Conservation (phyloP, 1,139 yeast genomes). For the Geotrichum fermentans region DNA sequence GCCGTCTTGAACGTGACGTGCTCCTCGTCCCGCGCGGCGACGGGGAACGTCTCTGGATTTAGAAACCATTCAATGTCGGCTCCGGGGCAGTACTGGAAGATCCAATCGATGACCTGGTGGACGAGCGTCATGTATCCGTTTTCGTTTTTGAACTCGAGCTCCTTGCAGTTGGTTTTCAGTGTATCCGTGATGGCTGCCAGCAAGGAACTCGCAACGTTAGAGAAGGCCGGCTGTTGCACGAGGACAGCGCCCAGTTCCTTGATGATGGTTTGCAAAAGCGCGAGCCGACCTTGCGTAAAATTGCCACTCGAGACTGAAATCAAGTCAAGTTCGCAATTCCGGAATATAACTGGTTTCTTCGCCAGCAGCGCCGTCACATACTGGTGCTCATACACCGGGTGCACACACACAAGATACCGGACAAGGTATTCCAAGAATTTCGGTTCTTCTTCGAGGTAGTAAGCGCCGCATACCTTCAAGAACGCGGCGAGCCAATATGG, state of each 20-base stretch:
- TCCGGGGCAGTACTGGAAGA: slow-evolving; percentile 6
- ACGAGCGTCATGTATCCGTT: slow-evolving; percentile 15
- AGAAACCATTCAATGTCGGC: slow-evolving; percentile 13
- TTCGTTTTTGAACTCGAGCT: slow-evolving; percentile 6
- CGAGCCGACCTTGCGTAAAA: slow-evolving; percentile 3
- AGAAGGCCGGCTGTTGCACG: not conserved
- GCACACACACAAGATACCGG: slow-evolving; percentile 10
- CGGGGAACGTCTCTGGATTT: slow-evolving; percentile 11
- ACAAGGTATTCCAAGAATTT: slow-evolving; percentile 5
- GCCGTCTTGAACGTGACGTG: slow-evolving; percentile 8
- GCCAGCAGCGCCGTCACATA: slow-evolving; percentile 11
- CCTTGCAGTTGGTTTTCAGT: slow-evolving; percentile 11
- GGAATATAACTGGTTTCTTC: slow-evolving; percentile 1
- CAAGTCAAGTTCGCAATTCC: not conserved
- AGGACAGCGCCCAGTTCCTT: slow-evolving; percentile 1
- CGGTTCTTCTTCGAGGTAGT: slow-evolving; percentile 11
- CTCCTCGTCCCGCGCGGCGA: slow-evolving; percentile 2
- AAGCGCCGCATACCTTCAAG: not conserved
- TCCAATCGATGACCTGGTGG: slow-evolving; percentile 10
- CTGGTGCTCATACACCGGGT: slow-evolving; percentile 7
- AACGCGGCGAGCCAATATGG: slow-evolving; percentile 14
- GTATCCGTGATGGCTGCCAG: slow-evolving; percentile 5
- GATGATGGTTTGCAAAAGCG: not conserved
- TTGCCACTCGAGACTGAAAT: not conserved
- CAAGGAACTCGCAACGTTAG: not conserved